Evolutionary conservation across 345 rosid species (phyloP), one percentile per base, ranked within the genome.

Genomic region (Brassica carinata): DNA sequence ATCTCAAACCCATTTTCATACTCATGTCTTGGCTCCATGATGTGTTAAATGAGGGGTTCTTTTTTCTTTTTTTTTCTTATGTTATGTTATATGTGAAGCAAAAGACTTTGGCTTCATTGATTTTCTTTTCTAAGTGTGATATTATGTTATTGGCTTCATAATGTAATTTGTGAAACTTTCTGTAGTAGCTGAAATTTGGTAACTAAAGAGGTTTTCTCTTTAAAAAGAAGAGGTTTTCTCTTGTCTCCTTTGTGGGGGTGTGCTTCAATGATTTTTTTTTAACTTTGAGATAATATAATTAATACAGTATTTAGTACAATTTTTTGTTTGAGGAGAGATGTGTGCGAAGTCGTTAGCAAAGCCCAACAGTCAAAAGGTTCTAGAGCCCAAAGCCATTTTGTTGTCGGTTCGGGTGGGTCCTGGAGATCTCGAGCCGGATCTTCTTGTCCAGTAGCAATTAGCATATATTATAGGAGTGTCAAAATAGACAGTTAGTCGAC

Each of bases 401-500:
- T 87, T 81, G 88, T 81, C 84, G 81, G 85, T 77, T 83, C 59
- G 71, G 72, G 88, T 87, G 91, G 94, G 86, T 85, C 94, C 92
- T 69, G 78, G 85, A 83, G 82, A 90, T 92, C 89, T 76, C 83
- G 81, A 84, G 74, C 84, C 77, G 87, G 92, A 92, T 89, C 90
- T 86, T 69, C 77, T 80, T 75, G 75, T 43, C 73, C n/a, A 64
- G 68, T 70, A 62, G 1, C 33, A 40, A 23, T 23, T 23, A 23
- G 26, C 26, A 23, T 23, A 23, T 23, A 23, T 23, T 62, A 11
- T 45, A 45, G 5, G n/a, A 29, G 67, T 64, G 38, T 27, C 13
- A 64, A 64, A 2, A 6, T 64, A 30, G 5, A 30, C 18, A 62
- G 7, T 36, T 8, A 23, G 40, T 34, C 40, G 7, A 45, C 57